Conservation (phyloP, 768 basidiomycete genomes). For the Brasilioporus rufonigricans region DNA sequence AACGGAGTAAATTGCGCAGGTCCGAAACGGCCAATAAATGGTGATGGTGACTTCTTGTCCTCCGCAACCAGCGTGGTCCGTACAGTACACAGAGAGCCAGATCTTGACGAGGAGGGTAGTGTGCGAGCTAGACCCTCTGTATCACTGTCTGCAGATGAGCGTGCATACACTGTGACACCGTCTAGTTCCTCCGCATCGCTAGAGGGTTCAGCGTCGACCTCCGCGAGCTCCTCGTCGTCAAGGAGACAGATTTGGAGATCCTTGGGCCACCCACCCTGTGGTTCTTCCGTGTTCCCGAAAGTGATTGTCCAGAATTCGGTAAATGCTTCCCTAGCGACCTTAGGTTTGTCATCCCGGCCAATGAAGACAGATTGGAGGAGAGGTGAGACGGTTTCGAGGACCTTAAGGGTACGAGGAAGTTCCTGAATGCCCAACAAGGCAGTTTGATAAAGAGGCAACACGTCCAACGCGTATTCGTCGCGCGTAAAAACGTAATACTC, state of each 20-base stretch:
- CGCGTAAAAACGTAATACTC: slow-evolving; percentile 46
- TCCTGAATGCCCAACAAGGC: slow-evolving; percentile 50
- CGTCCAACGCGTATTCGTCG: slow-evolving; percentile 58
- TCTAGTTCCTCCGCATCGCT: slow-evolving; percentile 26
- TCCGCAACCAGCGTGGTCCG: not conserved
- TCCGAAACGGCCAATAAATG: slow-evolving; percentile 27
- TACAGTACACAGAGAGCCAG: slow-evolving; percentile 2
- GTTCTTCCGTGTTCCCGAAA: slow-evolving; percentile 41
- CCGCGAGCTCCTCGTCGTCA: not conserved
- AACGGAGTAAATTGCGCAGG: slow-evolving; percentile 27
- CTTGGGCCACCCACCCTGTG: slow-evolving; percentile 54
- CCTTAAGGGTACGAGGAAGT: slow-evolving; percentile 38
- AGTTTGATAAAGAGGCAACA: slow-evolving; percentile 63
- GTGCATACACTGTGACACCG: slow-evolving; percentile 6
- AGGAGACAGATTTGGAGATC: slow-evolving; percentile 39
- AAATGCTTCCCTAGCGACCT: slow-evolving; percentile 49
- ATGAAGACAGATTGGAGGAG: slow-evolving; percentile 59
- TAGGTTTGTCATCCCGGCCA: slow-evolving; percentile 47
- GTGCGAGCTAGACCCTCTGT: slow-evolving; percentile 10
- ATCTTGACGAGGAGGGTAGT: slow-evolving; percentile 10
- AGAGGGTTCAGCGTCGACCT: slow-evolving; percentile 20
- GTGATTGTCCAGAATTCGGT: slow-evolving; percentile 57
- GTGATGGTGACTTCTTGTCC: slow-evolving; percentile 11
- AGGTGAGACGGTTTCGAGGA: slow-evolving; percentile 47
- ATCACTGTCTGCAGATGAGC: not conserved